Evolutionary conservation across 2,329 filamentous ascomycete species (phyloP).

Genomic region (Aciculosporium take): DNA sequence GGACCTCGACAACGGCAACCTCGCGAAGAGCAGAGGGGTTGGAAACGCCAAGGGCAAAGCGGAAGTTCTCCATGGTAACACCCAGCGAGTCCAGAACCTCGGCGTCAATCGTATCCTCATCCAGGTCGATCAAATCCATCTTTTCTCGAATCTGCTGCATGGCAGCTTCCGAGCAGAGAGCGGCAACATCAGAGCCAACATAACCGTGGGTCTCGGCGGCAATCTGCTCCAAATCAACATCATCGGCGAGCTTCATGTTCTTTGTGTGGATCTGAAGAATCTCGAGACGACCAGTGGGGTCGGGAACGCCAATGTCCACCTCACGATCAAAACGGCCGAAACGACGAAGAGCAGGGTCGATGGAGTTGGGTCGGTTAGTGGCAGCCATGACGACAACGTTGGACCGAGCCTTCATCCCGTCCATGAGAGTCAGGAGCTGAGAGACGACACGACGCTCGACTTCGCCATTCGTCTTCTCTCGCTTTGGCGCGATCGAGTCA

Average conservation of each 20-base stretch:
- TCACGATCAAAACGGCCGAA: conserved; percentile 98
- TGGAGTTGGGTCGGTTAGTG: conserved; percentile 97
- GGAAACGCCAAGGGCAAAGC: conserved; percentile 91
- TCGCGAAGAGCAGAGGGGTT: conserved; percentile 98
- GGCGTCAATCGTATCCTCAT: conserved; percentile 97
- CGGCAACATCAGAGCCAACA: conserved; percentile 94
- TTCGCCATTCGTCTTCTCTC: conserved; percentile 98
- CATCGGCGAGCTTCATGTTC: conserved; percentile 98
- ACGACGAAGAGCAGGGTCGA: conserved; percentile 91
- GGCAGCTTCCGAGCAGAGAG: conserved; percentile 94
- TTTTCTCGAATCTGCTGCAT: conserved; percentile 99
- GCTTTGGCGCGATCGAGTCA: conserved; percentile 97
- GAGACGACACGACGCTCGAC: conserved; percentile 98
- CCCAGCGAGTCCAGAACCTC: conserved; percentile 96
- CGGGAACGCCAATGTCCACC: conserved; percentile 94
- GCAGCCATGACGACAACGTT: conserved; percentile 99
- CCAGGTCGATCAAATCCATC: conserved; percentile 98
- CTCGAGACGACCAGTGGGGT: conserved; percentile 95
- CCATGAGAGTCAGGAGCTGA: conserved; percentile 94
- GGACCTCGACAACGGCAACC: conserved; percentile 96
- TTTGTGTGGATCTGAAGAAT: conserved; percentile 99
- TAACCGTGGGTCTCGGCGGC: conserved; percentile 97
- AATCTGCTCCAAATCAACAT: conserved; percentile 93
- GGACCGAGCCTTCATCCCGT: conserved; percentile 98
- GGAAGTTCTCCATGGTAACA: conserved; percentile 99